These are phyloP conservation scores for Nevesoporus exiguus DNA, from an alignment of 768 basidiomycete species.

Conservation along the genomic window DNA sequence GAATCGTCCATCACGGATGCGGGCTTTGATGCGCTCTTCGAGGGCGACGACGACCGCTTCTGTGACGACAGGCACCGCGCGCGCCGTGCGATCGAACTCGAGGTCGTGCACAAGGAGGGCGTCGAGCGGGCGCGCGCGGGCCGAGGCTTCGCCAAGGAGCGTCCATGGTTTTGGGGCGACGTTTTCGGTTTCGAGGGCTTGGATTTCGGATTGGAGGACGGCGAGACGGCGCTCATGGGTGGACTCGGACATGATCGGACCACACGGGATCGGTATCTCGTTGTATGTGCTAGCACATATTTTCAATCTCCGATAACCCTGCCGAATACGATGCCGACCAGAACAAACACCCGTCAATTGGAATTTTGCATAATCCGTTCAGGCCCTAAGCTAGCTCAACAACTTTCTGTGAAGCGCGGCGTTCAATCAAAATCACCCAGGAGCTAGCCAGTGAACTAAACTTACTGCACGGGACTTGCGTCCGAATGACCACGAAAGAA, in stretches of 20 bases:
- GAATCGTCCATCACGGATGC: constrained; percentile 81
- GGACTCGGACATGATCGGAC: constrained; percentile 10
- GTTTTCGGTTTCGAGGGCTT: constrained; percentile 80
- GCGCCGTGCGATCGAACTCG: constrained; percentile 89
- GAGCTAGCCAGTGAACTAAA: neutral
- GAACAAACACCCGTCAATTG: no score
- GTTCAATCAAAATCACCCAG: neutral
- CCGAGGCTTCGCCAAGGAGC: constrained; percentile 84
- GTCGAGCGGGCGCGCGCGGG: constrained; percentile 83
- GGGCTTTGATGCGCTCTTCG: constrained; percentile 87
- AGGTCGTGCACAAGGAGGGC: constrained; percentile 90
- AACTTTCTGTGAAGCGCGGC: neutral
- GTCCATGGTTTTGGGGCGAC: constrained; percentile 90
- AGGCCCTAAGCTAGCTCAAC: no score
- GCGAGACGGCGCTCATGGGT: constrained; percentile 73
- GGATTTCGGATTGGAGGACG: constrained; percentile 73
- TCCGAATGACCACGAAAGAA: constrained; percentile 1
- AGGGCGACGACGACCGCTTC: constrained; percentile 79
- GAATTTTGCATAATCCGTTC: no score
- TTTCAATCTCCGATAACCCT: no score
- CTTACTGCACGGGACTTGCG: constrained; percentile 11
- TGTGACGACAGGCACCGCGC: constrained; percentile 84
- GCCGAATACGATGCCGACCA: no score
- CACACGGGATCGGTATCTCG: neutral
- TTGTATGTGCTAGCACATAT: no score